These are phyloP conservation scores for Trametes sanguinea DNA, from an alignment of 768 basidiomycete species.

Conservation along the genomic window DNA sequence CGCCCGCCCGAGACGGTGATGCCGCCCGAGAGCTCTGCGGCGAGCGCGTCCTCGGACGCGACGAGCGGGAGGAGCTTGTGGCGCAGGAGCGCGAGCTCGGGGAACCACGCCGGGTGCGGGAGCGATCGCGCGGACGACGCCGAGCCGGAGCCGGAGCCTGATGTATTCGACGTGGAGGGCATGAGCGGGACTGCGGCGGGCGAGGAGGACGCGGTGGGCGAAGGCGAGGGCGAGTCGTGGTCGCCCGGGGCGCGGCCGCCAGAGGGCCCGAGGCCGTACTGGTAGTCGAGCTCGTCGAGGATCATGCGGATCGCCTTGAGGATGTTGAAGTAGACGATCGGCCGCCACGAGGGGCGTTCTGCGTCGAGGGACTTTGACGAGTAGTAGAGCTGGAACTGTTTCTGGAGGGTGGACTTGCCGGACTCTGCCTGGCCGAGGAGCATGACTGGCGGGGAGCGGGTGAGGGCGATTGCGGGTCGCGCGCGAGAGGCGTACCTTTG, in stretches of 20 bases:
- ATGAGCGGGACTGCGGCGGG: conserved; percentile 11
- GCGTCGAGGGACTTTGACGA: conserved; percentile 47
- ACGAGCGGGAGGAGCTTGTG: conserved; percentile 61
- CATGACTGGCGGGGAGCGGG: conserved; percentile 27
- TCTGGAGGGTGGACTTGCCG: conserved; percentile 82
- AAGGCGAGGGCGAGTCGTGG: no score
- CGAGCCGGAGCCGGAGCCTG: conserved; percentile 27
- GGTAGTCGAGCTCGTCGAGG: conserved; percentile 68
- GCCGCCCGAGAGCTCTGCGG: conserved; percentile 68
- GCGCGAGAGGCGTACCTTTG: conserved; percentile 28
- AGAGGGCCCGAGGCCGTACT: conserved; percentile 41
- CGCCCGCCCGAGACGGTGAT: conserved; percentile 61
- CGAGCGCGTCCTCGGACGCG: conserved; percentile 66
- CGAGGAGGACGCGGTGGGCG: no score
- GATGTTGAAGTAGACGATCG: conserved; percentile 49
- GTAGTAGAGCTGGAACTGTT: conserved; percentile 83
- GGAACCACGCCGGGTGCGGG: conserved; percentile 35
- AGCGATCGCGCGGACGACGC: conserved; percentile 27
- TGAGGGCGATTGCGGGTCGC: background rate
- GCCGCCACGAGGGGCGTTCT: conserved; percentile 45
- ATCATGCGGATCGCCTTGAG: conserved; percentile 78
- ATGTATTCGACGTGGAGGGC: conserved; percentile 24
- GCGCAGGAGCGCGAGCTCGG: conserved; percentile 55
- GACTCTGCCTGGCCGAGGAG: conserved; percentile 39
- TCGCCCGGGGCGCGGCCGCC: background rate